Base-by-base conservation (phyloP, 2,329 filamentous ascomycete species). In the Gaeumannomyces tritici region DNA sequence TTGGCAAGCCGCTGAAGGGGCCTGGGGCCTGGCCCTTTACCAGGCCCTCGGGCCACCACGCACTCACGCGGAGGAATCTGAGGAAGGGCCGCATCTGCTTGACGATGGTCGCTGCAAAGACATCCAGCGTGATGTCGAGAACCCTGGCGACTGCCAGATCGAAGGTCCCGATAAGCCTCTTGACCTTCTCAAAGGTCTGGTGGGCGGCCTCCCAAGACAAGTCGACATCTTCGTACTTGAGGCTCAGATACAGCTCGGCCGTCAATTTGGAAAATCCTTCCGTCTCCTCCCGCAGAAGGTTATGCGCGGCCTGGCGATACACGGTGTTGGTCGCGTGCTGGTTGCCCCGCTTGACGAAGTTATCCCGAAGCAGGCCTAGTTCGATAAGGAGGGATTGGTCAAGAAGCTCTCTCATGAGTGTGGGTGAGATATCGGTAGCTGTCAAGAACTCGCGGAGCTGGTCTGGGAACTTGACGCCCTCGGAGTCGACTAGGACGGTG, bases 231-330 rank as follows among this genome's bases (percentile, higher is more conserved):
- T 84, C 86, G 68, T 87, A 88, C 69, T 89, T 91, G 0, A 64
- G 64, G 61, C 90, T 96, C 9, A 91, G 93, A 74, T 97, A 99
- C 35, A 98, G 87, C 73, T 99, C 95, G 0, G 93, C 97, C 64
- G 96, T 87, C 58, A 99, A 84, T 74, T 99, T 99, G 0, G 95
- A 93, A 72, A 96, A 99, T 55, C 96, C 95, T 75, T 99, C 95
- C 0, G 91, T 91, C 75, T 99, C 95, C 76, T 99, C 95, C 57
- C 95, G 88, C 26, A 99, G 79, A 9, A 99, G 79, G 70, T 99
- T 99, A 79, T 96, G 98, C 74, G 96, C 98, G 18, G 93, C 91
- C 75, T 98, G 95, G 64, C 93, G 89, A 73, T 99, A 99, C 0
- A 99, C 83, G 5, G 95, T 81, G 69, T 97, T 96, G 9, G 95